A percentile compares a stretch with the other conserved stretches of the same genome.
Evolutionary conservation across 352 stramenopile genomes (phyloP).

Genomic region (Globisporangium lucens): DNA sequence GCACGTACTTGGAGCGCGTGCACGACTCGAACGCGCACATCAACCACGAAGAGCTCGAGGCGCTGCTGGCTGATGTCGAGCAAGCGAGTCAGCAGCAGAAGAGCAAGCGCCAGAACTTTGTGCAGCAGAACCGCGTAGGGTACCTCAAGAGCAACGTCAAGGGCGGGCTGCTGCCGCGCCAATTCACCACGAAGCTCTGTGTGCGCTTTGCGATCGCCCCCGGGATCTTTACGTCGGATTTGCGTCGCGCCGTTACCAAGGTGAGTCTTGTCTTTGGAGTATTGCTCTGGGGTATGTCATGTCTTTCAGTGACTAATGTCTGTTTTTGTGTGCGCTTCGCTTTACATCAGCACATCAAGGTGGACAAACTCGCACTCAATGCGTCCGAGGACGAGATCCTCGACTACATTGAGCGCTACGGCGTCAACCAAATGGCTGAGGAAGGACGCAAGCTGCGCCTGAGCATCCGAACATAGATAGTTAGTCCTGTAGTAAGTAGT

Average conservation of each 20-base stretch:
- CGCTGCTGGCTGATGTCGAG: constrained; percentile 35
- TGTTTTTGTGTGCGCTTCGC: constrained; percentile 7
- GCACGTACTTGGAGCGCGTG: constrained; percentile 51
- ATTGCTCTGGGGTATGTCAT: not conserved
- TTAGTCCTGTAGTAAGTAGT: not conserved
- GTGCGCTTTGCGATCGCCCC: constrained; percentile 65
- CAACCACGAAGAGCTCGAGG: constrained; percentile 36
- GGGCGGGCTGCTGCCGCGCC: constrained; percentile 54
- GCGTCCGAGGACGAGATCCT: constrained; percentile 60
- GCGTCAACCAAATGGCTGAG: constrained; percentile 46
- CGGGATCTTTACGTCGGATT: constrained; percentile 71
- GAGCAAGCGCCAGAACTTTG: constrained; percentile 42
- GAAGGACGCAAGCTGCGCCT: constrained; percentile 64
- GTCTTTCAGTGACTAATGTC: constrained; percentile 14
- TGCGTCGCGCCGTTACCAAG: constrained; percentile 54
- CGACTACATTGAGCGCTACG: constrained; percentile 49
- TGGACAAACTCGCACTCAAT: constrained; percentile 49
- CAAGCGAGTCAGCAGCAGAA: constrained; percentile 32
- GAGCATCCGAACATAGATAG: constrained; percentile 37
- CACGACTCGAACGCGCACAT: constrained; percentile 49
- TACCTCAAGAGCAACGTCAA: constrained; percentile 36
- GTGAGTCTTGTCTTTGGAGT: constrained; percentile 26
- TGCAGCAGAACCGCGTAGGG: constrained; percentile 49
- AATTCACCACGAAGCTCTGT: constrained; percentile 80
- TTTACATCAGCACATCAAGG: constrained; percentile 51